phyloP scores from a whole-genome alignment of 2,329 filamentous ascomycete genomes.

The Beauveria bassiana region DNA sequence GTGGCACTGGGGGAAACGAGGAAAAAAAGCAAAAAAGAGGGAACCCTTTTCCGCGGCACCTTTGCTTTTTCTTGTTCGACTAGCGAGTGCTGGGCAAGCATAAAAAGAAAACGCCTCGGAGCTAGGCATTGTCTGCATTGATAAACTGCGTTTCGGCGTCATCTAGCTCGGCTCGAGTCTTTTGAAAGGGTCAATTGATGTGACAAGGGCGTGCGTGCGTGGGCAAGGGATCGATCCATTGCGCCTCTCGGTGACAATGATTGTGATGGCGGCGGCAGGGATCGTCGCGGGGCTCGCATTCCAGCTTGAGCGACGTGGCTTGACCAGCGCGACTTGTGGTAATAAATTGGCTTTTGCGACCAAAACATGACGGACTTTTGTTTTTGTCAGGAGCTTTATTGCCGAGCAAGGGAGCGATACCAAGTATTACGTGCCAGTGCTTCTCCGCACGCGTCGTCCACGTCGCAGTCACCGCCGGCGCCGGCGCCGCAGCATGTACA shows the following conservation, averaged over 20 bases:
- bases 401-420: not conserved
- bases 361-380: too few species aligned
- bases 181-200: not conserved
- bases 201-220: not conserved
- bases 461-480: too few species aligned
- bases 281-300: not conserved
- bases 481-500: too few species aligned
- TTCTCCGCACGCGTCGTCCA: too few species aligned
- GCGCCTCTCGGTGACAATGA: not conserved
- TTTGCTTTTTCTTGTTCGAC: not conserved
- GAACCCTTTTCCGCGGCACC: not conserved
- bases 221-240: not conserved
- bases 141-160: too few species aligned
- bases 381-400: not conserved
- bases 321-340: not conserved
- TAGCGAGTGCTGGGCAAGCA: not conserved
- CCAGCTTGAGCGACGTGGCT: not conserved
- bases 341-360: not conserved
- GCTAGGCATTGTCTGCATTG: not conserved
- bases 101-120: not conserved
- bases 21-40: not conserved
- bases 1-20: not conserved
- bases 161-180: too few species aligned
- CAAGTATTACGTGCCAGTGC: too few species aligned
- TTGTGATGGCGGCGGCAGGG: not conserved